Evolutionary conservation across 108 stramenopile genomes (phyloP), one percentile per base, ranked within the genome.

Genomic region (Fistulifera pelliculosa): DNA sequence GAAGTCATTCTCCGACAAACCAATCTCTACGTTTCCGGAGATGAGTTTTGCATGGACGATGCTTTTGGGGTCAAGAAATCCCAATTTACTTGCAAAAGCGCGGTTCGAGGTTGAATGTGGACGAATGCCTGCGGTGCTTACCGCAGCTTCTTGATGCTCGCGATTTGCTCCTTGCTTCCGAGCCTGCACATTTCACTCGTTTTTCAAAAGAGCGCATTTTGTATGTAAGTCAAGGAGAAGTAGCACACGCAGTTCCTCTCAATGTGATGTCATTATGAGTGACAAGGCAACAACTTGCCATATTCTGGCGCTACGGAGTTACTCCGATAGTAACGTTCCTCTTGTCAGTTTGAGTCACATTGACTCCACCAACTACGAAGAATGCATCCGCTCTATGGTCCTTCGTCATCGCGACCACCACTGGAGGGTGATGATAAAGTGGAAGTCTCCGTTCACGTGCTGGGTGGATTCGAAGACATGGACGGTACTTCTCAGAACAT

Each of bases 221-320:
- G 17, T 81, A 81, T 41, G 68, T 81, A 13, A 54, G 35, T 19
- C 80, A 81, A 51, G 66, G 71, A 3, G 80, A 81, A 54, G 58
- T 69, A 17, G 80, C 69, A 11, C 65, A 76, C 43, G 71, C 71
- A 0, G 38, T 51, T 1, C 13, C 55, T 14, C 10, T 14, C 68
- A 81, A 51, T 73, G 58, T 48, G 74, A 81, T 65, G 43, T 73
- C 22, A 41, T 92, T 1, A 70, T 77, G 21, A 76, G 69, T 39
- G 84, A 87, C 61, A 65, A 69, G 52, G 90, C 86, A 35, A 92
- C 90, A 2, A 92, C 90, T 0, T 92, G 90, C 64, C 90, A 92
- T 56, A 79, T 92, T 27, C 35, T 92, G 11, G 82, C 83, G n/a
- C 47, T 87, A 11, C 80, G 82, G 28, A 83, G 81, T 66, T 39